Base-by-base conservation (phyloP, 352 stramenopile genomes). In the Pythium brachiatum region DNA sequence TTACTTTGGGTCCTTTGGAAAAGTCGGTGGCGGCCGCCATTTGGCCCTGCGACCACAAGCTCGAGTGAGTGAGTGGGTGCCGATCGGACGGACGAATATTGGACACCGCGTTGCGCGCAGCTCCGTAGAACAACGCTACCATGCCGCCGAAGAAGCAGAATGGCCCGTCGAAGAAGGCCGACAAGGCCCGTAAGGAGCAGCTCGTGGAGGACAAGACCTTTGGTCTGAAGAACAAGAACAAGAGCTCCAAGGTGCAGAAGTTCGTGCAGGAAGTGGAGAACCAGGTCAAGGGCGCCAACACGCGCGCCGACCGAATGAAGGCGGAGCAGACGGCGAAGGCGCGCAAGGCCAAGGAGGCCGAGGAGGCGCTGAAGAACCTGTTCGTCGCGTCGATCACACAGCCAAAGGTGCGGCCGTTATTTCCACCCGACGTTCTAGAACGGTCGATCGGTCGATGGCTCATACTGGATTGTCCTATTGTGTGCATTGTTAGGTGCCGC, bases 201-300 rank as follows among this genome's bases (percentile, higher is more conserved):
- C 65, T 83, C 20, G 70, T 99, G 38, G 97, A 99, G 68, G 97
- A 99, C 80, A 99, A 99, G 79, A 99, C 97, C 16, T 99, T 99
- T 68, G 97, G 97, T 26, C 81, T 99, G 25, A 99, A 99, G 80
- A 99, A 99, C 84, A 99, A 99, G 75, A 99, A 99, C 76, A 99
- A 99, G 81, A 95, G 78, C 70, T 97, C 97, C 64, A 97, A 97
- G 66, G 94, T 98, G 53, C 93, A 98, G 70, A 88, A 95, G 70
- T 96, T 94, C 74, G 91, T 97, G 53, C 76, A 94, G 73, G 79
- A 94, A 56, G 88, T 96, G 46, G 89, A 87, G 41, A 96, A 96
- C 64, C 86, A 96, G 70, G 87, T 94, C 53, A 95, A 93, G 73
- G 87, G 86, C 50, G 76, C 36, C 56, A 94, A 83, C 56, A 83